Percentiles rank a stretch among this genome's conserved stretches.
phyloP scores from a whole-genome alignment of 208 protist genomes.

The Trypanosomatidae sp. region DNA sequence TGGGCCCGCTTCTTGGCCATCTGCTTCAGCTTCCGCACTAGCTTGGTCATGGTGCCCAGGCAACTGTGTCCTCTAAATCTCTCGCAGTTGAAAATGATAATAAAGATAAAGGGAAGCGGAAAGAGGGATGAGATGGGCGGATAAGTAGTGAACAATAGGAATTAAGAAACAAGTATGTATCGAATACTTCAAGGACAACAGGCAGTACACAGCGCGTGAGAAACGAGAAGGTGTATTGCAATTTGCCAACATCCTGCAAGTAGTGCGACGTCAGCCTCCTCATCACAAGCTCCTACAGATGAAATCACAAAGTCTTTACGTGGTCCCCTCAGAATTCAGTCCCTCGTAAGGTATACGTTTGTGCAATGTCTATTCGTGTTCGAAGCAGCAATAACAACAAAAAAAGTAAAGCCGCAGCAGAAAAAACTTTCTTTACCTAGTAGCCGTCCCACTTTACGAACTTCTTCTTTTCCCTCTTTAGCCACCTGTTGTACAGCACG shows the following conservation, averaged over 20 bases:
- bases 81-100: no score
- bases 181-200: no score
- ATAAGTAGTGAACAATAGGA: neutral
- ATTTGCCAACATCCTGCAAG: neutral
- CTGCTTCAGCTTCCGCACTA: conserved; percentile 89
- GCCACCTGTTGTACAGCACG: conserved; percentile 29
- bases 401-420: no score
- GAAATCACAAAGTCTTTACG: neutral
- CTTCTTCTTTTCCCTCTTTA: conserved; percentile 20
- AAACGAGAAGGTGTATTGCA: neutral
- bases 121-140: neutral
- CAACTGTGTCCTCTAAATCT: no score
- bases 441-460: conserved; percentile 11
- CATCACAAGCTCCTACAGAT: neutral
- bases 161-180: neutral
- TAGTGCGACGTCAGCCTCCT: no score
- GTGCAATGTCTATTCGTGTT: no score
- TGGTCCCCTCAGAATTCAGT: no score
- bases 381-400: no score
- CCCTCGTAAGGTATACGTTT: no score
- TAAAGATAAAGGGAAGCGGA: neutral
- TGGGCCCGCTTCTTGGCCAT: conserved; percentile 88
- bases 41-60: conserved; percentile 90
- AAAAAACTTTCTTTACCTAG: no score
- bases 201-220: neutral